A percentile compares a stretch with the other conserved stretches of the same genome.
These are phyloP conservation scores for Aspergillus panamensis DNA, from an alignment of 495 filamentous ascomycete species.

Conservation along the genomic window DNA sequence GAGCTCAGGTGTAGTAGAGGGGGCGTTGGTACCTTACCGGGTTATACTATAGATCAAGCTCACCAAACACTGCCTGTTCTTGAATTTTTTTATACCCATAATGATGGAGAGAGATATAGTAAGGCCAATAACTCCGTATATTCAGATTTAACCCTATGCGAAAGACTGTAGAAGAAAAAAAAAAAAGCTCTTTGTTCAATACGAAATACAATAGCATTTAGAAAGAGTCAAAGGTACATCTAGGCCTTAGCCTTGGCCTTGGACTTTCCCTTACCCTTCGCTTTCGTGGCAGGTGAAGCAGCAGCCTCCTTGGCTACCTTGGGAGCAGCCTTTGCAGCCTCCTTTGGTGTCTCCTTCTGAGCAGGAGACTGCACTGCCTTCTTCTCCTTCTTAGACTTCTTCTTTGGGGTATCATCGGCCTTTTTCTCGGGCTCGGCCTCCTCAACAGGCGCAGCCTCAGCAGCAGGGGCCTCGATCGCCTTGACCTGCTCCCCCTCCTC, in stretches of 20 bases:
- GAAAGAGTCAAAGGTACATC: slow-evolving; percentile 7
- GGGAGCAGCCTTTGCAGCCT: not conserved
- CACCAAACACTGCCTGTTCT: too few species aligned
- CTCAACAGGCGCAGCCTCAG: slow-evolving; percentile 37
- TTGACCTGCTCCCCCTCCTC: slow-evolving; percentile 30
- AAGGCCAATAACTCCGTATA: slow-evolving; percentile 1
- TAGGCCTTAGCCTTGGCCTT: slow-evolving; percentile 40
- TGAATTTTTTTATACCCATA: too few species aligned
- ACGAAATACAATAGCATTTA: not conserved
- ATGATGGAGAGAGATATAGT: not conserved
- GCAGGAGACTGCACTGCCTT: slow-evolving; percentile 22
- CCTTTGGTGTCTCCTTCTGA: slow-evolving; percentile 19
- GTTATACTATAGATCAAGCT: too few species aligned
- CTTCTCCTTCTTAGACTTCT: slow-evolving; percentile 38
- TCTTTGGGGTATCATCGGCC: slow-evolving; percentile 32
- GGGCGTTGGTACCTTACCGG: too few species aligned
- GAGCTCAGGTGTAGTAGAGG: too few species aligned
- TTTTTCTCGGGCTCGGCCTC: slow-evolving; percentile 36
- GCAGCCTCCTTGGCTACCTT: slow-evolving; percentile 16
- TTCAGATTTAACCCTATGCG: slow-evolving; percentile 2
- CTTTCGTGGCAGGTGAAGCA: slow-evolving; percentile 24
- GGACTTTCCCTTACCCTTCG: slow-evolving; percentile 26
- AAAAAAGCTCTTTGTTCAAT: not conserved
- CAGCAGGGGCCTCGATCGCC: slow-evolving; percentile 13
- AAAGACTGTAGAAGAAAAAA: not conserved